Evolutionary conservation across 2,329 filamentous ascomycete species (phyloP).

Genomic region (Magnaporthiopsis incrustans): DNA sequence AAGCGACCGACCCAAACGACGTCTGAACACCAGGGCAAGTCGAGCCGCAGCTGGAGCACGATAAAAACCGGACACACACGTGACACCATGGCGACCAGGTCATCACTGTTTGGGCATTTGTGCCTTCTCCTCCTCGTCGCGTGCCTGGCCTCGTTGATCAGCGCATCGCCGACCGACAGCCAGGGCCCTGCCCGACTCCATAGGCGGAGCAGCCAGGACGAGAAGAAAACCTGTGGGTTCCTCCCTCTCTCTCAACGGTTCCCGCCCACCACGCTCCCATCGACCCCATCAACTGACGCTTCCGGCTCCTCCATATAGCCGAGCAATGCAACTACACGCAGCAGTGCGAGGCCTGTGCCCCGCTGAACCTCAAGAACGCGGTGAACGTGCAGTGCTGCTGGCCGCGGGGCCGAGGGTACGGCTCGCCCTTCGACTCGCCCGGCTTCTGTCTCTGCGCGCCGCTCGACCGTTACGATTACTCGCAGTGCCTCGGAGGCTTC

Average conservation of each 20-base stretch:
- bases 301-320: background rate
- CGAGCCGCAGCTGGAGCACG: no score
- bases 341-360: conserved; percentile 9
- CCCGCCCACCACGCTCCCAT: no score
- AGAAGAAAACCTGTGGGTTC: background rate
- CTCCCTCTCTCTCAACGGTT: background rate
- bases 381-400: conserved; percentile 10
- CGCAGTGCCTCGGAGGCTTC: conserved; percentile 9
- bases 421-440: conserved; percentile 10
- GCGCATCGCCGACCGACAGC: no score
- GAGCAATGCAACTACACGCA: conserved; percentile 7
- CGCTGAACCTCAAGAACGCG: background rate
- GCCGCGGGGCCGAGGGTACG: conserved; percentile 8
- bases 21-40: no score
- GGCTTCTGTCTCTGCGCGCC: conserved; percentile 12
- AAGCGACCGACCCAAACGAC: no score
- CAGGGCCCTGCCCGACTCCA: no score
- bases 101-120: no score
- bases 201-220: background rate
- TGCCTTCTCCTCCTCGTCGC: no score
- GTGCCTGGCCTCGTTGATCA: no score
- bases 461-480: conserved; percentile 8
- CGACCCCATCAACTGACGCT: no score
- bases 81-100: no score
- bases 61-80: no score